phyloP scores from a whole-genome alignment of 148 eudicot species.

The Rhododendron williamsianum region DNA sequence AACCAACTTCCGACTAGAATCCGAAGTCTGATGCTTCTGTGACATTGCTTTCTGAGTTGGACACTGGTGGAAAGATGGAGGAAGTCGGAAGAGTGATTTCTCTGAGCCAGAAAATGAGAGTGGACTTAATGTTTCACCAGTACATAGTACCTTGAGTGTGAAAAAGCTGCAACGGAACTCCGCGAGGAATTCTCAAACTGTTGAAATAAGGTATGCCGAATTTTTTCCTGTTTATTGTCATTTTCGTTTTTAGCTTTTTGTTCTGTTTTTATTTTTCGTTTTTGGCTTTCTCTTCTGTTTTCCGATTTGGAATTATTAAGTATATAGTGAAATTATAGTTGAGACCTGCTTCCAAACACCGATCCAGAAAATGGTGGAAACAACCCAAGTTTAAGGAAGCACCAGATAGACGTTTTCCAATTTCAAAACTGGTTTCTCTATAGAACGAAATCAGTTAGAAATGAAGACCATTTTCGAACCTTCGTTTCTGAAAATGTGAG shows the following conservation, averaged over 20 bases:
- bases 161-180: constrained; percentile 44
- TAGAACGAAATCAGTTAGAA: background rate
- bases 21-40: constrained; percentile 37
- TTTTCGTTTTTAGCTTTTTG: background rate
- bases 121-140: constrained; percentile 23
- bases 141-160: constrained; percentile 22
- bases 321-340: background rate
- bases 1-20: constrained; percentile 36
- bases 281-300: background rate
- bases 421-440: background rate
- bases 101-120: constrained; percentile 74
- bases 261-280: background rate
- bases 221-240: background rate
- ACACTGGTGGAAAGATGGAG: constrained; percentile 32
- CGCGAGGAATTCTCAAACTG: constrained; percentile 55
- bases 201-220: constrained; percentile 61
- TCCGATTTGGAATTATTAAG: background rate
- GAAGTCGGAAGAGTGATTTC: constrained; percentile 52
- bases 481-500: background rate
- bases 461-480: background rate
- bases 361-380: background rate
- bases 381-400: background rate
- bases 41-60: constrained; percentile 30
- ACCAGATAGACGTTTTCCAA: background rate
- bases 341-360: background rate